These are phyloP conservation scores for Microbotryomycetes sp. DNA, from an alignment of 1,284 basidiomycete species.

Conservation along the genomic window DNA sequence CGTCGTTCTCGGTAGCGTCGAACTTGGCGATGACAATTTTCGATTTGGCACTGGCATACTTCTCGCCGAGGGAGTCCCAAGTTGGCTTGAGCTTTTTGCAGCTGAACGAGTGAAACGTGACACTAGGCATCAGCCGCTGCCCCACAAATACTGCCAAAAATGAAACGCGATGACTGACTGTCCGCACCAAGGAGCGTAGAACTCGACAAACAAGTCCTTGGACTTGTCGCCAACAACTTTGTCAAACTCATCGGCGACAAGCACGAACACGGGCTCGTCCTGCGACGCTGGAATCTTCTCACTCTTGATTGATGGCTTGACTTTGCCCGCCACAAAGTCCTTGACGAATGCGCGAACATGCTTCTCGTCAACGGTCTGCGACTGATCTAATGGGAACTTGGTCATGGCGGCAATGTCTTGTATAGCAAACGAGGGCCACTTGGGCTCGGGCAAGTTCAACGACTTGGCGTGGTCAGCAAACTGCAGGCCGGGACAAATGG, in stretches of 20 bases:
- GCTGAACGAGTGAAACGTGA: slow-evolving; percentile 1
- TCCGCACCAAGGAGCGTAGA: slow-evolving; percentile 88
- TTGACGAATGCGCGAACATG: slow-evolving; percentile 58
- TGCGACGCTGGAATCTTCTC: slow-evolving; percentile 78
- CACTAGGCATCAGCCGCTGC: background rate
- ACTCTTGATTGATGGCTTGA: slow-evolving; percentile 83
- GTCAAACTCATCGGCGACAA: slow-evolving; percentile 89
- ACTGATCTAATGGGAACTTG: slow-evolving; percentile 82
- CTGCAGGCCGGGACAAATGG: slow-evolving; percentile 28
- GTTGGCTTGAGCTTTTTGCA: slow-evolving; percentile 94
- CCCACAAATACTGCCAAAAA: background rate
- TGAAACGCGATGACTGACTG: slow-evolving; percentile 34
- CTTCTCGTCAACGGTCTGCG: slow-evolving; percentile 52
- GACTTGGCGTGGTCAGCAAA: slow-evolving; percentile 94
- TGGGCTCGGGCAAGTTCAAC: slow-evolving; percentile 73
- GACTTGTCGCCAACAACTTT: slow-evolving; percentile 68
- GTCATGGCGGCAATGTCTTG: slow-evolving; percentile 74
- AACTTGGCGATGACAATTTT: slow-evolving; percentile 86
- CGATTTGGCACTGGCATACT: slow-evolving; percentile 69
- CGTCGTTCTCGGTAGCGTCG: slow-evolving; percentile 94
- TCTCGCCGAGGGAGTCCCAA: slow-evolving; percentile 87
- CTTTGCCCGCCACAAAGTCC: slow-evolving; percentile 62
- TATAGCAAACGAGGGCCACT: slow-evolving; percentile 91
- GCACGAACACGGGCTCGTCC: slow-evolving; percentile 70
- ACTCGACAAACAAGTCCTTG: slow-evolving; percentile 95